Evolutionary conservation across 148 eudicot species (phyloP).

Genomic region (Pouteria glomerata): DNA sequence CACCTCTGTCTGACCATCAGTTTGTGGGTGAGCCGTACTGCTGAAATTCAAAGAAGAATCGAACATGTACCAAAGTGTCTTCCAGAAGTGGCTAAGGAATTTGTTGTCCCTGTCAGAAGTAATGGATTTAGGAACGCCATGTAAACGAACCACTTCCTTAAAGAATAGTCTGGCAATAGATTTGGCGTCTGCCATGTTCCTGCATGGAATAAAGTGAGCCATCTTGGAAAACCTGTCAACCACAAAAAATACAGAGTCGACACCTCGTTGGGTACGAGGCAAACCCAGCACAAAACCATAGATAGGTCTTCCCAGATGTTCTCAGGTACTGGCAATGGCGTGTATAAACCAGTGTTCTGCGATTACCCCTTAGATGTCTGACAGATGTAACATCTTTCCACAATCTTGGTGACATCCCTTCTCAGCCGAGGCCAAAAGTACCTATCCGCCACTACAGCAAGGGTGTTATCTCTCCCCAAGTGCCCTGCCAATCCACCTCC

Average conservation of each 20-base stretch:
- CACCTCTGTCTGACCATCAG: not conserved
- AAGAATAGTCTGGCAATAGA: too few species aligned
- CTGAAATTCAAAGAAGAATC: not conserved
- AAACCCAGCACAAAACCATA: not conserved
- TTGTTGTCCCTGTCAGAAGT: not conserved
- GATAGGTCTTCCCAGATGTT: not conserved
- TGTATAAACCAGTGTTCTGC: conserved; percentile 1
- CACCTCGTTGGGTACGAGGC: not conserved
- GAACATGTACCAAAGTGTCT: not conserved
- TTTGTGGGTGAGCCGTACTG: not conserved
- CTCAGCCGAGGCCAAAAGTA: not conserved
- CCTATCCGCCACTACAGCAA: not conserved
- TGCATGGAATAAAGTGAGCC: not conserved
- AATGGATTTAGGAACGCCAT: not conserved
- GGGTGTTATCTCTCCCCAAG: not conserved
- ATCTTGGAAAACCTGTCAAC: conserved; percentile 6
- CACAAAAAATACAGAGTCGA: not conserved
- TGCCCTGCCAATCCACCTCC: not conserved
- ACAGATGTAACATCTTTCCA: not conserved
- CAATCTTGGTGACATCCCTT: not conserved
- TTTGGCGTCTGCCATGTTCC: too few species aligned
- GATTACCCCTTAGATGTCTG: not conserved
- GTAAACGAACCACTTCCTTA: not conserved
- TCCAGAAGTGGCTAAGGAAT: not conserved
- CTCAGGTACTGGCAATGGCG: not conserved